Base-by-base conservation (phyloP, 371 early-diverging fungal genomes). In the Dipsacomyces acuminosporus region DNA sequence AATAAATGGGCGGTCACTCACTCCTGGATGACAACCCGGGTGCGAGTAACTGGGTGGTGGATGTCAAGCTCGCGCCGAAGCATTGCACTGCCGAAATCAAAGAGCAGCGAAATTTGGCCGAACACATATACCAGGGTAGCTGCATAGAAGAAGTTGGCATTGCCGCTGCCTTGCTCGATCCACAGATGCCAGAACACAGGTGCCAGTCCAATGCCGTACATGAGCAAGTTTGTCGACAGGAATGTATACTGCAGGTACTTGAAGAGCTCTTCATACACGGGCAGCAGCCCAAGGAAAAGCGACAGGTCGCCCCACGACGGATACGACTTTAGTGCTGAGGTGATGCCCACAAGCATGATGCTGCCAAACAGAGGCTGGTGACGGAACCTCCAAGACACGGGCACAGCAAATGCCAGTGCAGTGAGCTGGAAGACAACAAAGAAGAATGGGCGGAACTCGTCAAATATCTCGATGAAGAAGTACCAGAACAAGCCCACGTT, bases 401-500 rank as follows among this genome's bases (percentile, higher is more conserved):
- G 97, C 0, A 86, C 77, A 1, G 81, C 80, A 73, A 91, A 94
- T 13, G 90, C 81, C 38, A 93, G 83, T 2, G 81, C 83, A 24
- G 89, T 85, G 34, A 96, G 78, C 70, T 94, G 96, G 69, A 96
- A 94, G 3, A 93, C 93, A 15, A 86, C 71, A 70, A 91, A 62
- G 74, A 95, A 98, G 69, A 96, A 95, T 0, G 82, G 71, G 42
- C 96, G 84, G 79, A 96, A 98, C 55, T 93, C 91, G 57, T 95
- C 94, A 80, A 98, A 98, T 72, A 98, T 91, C 67, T 98, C 96
- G 41, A 90, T 94, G 75, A 96, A 93, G 62, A 96, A 94, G 76
- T 98, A 98, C 98, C 98, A 98, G 67, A 82, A 94, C 59, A 96
- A 72, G 3, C 97, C 97, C 25, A 94, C 77, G 71, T 93, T 98